Evolutionary conservation across 2,329 filamentous ascomycete species (phyloP), one percentile per base, ranked within the genome.

Genomic region (Diaporthe helianthi): DNA sequence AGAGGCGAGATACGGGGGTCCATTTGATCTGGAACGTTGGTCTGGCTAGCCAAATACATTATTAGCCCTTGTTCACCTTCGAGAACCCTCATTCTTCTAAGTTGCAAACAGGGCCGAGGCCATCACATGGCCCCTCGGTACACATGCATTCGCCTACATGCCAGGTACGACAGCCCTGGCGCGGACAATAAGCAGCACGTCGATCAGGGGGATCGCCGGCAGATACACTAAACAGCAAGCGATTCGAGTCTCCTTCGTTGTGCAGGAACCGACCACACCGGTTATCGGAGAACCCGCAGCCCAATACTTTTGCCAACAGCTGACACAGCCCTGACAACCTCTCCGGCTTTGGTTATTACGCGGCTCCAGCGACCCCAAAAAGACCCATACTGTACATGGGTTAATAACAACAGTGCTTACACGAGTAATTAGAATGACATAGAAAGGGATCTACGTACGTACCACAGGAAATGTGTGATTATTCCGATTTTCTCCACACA

Each of bases 181-280:
- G 58, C 58, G 58, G 58, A 49, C 58, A 49, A 49, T 49, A 63
- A 67, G 52, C 31, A 51, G 52, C 58, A 49, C 55, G 66, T 68
- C 66, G 65, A 68, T 68, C 66, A 64, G 55, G 55, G 55, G 54
- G 66, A 68, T 68, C 66, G 66, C 29, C 66, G 38, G 53, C 55
- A 49, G 58, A 53, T 31, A 15, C 24, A 26, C 66, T 31, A 15
- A 24, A 26, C 66, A 51, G 24, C 46, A 60, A 60, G 46, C 41
- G 41, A 67, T 38, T 54, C 38, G 44, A 49, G 41, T 38, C 49
- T 53, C 65, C 52, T 31, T 58, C 41, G 44, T n/a, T 47, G 41
- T 36, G 36, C 29, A 29, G 7, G 31, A 19, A 17, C 65, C 36
- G 33, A 17, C 65, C 36, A 24, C 47, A 15, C 36, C 33, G 61